phyloP scores from a whole-genome alignment of 2,329 filamentous ascomycete genomes.

The Phyllosticta citribraziliensis region DNA sequence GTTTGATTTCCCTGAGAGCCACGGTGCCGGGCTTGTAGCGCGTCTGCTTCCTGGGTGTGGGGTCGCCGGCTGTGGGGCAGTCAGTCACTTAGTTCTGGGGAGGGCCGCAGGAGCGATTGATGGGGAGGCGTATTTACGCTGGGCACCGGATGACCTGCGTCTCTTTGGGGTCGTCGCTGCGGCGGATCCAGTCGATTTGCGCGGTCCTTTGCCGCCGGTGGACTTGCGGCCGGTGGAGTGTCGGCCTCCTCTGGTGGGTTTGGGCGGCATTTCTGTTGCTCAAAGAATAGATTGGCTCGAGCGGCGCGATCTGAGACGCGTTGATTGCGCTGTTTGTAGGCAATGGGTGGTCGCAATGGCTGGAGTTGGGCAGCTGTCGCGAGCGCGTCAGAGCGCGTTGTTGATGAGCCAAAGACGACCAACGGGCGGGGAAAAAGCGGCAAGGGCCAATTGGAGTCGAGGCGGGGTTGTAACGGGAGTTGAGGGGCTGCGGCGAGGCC shows the following conservation, averaged over 20 bases:
- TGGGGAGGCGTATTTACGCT: neutral
- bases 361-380: neutral
- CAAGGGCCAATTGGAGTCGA: neutral
- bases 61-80: conserved; percentile 18
- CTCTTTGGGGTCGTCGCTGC: neutral
- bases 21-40: conserved; percentile 59
- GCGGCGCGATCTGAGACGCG: neutral
- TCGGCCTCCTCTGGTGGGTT: neutral
- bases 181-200: neutral
- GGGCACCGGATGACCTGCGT: neutral
- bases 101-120: neutral
- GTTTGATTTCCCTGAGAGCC: conserved; percentile 96
- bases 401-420: neutral
- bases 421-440: neutral
- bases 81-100: neutral
- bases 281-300: neutral
- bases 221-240: neutral
- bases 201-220: neutral
- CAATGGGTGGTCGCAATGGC: neutral
- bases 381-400: neutral
- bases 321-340: neutral
- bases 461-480: neutral
- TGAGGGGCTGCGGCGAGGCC: neutral
- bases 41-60: conserved; percentile 22
- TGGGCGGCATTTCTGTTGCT: neutral